phyloP scores from a whole-genome alignment of 345 rosid genomes.

The Dovyalis caffra region DNA sequence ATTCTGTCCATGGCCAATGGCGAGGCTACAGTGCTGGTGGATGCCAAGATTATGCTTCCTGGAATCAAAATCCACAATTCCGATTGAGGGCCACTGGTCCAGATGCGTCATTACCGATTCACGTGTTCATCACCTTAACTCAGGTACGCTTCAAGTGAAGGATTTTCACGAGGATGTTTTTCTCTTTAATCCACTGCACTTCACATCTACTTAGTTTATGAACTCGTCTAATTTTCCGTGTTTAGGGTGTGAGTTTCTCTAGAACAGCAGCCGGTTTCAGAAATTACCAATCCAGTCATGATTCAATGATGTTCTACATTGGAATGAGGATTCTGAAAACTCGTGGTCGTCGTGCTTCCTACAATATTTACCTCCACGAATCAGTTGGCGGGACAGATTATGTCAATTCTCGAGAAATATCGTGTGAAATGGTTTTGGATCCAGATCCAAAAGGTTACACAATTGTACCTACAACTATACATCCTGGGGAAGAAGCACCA shows the following conservation, averaged over 20 bases:
- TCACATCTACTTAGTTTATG: not conserved
- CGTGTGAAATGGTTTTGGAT: conserved; percentile 99
- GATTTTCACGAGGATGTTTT: conserved; percentile 8
- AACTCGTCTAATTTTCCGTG: conserved; percentile 11
- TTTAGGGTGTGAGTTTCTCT: conserved; percentile 96
- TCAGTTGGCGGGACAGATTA: conserved; percentile 99
- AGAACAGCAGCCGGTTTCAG: conserved; percentile 93
- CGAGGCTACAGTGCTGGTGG: conserved; percentile 98
- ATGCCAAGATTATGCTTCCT: conserved; percentile 95
- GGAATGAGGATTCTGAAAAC: conserved; percentile 99
- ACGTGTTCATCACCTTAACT: conserved; percentile 93
- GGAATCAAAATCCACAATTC: conserved; percentile 99
- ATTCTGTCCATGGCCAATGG: conserved; percentile 97
- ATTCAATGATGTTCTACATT: conserved; percentile 89
- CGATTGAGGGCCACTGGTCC: conserved; percentile 84
- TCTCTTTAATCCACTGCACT: no score
- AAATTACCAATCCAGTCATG: conserved; percentile 93
- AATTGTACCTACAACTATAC: conserved; percentile 97
- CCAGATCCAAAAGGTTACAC: conserved; percentile 99
- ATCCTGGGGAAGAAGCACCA: conserved; percentile 99
- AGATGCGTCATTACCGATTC: conserved; percentile 87
- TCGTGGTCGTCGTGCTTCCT: conserved; percentile 94
- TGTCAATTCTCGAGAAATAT: conserved; percentile 98
- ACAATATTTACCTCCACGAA: conserved; percentile 92
- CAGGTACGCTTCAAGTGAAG: conserved; percentile 54